Conservation (phyloP, 176 grass and related monocot genomes). For the Thinopyrum elongatum region DNA sequence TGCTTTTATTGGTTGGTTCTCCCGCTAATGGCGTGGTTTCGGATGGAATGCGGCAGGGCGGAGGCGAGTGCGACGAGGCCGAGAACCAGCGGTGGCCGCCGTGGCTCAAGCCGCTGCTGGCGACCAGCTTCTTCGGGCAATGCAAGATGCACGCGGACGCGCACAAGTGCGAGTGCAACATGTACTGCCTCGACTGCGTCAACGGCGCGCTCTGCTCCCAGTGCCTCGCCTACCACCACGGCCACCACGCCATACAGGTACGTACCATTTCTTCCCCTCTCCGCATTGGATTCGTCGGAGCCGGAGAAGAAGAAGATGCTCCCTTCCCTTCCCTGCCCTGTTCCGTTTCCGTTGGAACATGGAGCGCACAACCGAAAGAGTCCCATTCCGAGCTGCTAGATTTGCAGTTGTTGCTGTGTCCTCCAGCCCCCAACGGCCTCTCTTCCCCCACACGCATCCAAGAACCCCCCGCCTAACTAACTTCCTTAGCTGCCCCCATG, state of each 20-base stretch:
- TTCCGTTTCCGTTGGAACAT: neutral
- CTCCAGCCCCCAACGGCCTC: conserved; percentile 19
- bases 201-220: conserved; percentile 92
- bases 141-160: conserved; percentile 89
- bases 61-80: conserved; percentile 16
- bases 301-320: neutral
- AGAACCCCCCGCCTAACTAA: neutral
- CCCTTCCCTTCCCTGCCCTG: no score
- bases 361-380: neutral
- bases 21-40: neutral
- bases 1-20: neutral
- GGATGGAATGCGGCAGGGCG: conserved; percentile 46
- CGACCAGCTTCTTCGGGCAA: conserved; percentile 90
- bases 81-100: conserved; percentile 80
- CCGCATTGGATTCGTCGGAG: neutral
- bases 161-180: conserved; percentile 99
- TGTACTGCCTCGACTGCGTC: conserved; percentile 98
- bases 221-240: conserved; percentile 79
- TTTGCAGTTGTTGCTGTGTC: neutral
- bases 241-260: conserved; percentile 90
- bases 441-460: conserved; percentile 33
- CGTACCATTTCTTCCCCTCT: neutral
- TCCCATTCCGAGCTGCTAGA: neutral
- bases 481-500: conserved; percentile 20
- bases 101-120: conserved; percentile 91